Evolutionary conservation across 495 filamentous ascomycete genomes (phyloP).

Genomic region (Gamarada debralockiae): DNA sequence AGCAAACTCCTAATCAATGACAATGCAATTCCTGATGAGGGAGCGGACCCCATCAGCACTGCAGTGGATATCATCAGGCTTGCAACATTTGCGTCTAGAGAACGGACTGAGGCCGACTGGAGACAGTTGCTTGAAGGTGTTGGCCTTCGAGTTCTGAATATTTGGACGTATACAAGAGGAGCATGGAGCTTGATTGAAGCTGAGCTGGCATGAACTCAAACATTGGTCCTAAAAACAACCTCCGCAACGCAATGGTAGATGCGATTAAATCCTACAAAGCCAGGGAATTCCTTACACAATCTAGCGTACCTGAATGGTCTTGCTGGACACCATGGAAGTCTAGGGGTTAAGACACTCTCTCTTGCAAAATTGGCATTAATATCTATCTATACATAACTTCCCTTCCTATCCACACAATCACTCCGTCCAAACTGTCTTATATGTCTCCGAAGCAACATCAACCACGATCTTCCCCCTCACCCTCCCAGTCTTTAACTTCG

Average conservation of each 20-base stretch:
- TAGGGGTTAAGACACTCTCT: too few species aligned
- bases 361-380: too few species aligned
- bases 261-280: too few species aligned
- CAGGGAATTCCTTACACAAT: too few species aligned
- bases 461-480: conserved; percentile 70
- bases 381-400: too few species aligned
- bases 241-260: too few species aligned
- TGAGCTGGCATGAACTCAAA: conserved; percentile 15
- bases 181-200: conserved; percentile 42
- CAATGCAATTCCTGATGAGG: conserved; percentile 33
- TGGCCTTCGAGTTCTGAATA: conserved; percentile 30
- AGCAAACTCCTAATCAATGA: conserved; percentile 39
- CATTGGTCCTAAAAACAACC: too few species aligned
- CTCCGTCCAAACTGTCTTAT: too few species aligned
- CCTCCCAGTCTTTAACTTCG: conserved; percentile 55
- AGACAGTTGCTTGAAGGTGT: background rate
- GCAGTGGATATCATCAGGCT: conserved; percentile 38
- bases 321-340: too few species aligned
- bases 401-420: too few species aligned
- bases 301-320: too few species aligned
- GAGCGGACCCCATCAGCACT: conserved; percentile 27
- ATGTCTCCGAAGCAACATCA: too few species aligned
- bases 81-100: conserved; percentile 25
- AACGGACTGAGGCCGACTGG: conserved; percentile 14
- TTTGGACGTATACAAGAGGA: conserved; percentile 33